Base-by-base conservation (phyloP, 345 rosid species). In the Psidium friedrichsthalianum region DNA sequence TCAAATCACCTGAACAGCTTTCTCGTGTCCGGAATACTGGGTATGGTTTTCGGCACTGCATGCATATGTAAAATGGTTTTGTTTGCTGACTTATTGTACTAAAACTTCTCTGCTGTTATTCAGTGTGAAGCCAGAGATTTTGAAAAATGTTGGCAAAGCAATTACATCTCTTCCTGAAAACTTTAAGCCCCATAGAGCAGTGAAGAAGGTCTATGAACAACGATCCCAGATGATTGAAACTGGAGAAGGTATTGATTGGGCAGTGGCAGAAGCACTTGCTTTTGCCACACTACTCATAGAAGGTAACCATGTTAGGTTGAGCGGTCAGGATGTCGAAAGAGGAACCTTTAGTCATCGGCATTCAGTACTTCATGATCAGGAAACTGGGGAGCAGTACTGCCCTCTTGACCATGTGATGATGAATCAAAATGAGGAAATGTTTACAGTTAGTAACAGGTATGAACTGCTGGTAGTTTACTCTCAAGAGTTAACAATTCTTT, bases 331-430 rank as follows among this genome's bases (percentile, higher is more conserved):
- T 84, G 88, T 86, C 3, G 88, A 86, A 84, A 84, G 88, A 56
- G 88, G 88, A 22, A 86, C 88, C 40, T 86, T 86, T 84, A 86
- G 88, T 84, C 88, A 86, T 86, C 86, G 88, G 42, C 88, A 86
- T 83, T 86, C 88, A 10, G 86, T 86, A 12, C 83, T 86, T 86
- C 88, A 86, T 11, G 88, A 86, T 78, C 88, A 86, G 64, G 86
- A 86, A 81, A 86, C 88, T 36, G 88, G 88, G 78, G 80, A 78
- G 80, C 78, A 83, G 80, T 86, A 86, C 80, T 86, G 86, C 57
- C 86, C 88, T 3, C 82, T 86, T 74, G 88, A 86, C 44, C 86
- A 86, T 78, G 86, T 84, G 74, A 76, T 86, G 84, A 86, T 86
- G 51, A 86, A 86, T 83, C 88, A 86, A 86, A 83, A 86, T 21